Evolutionary conservation across 352 stramenopile species (phyloP).

Genomic region (Globisporangium paroecandrum): DNA sequence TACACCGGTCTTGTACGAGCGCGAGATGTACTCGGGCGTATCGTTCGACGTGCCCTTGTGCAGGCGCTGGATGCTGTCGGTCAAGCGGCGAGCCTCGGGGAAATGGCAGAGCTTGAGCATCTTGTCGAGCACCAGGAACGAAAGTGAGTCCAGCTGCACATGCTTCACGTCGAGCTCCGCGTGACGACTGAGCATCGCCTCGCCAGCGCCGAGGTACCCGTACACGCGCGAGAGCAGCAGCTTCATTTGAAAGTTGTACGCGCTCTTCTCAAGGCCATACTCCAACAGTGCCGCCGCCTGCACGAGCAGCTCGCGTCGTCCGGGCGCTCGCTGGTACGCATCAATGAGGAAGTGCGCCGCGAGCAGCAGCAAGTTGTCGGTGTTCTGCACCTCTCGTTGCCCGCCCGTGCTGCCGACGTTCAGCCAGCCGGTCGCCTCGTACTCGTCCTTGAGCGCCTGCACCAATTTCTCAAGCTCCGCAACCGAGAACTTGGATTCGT

Average conservation of each 20-base stretch:
- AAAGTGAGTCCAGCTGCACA: slow-evolving; percentile 81
- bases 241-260: slow-evolving; percentile 91
- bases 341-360: slow-evolving; percentile 68
- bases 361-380: slow-evolving; percentile 78
- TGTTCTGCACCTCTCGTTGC: slow-evolving; percentile 82
- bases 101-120: slow-evolving; percentile 62
- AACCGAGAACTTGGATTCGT: slow-evolving; percentile 21
- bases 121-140: slow-evolving; percentile 82
- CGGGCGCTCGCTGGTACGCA: slow-evolving; percentile 44
- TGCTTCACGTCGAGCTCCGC: slow-evolving; percentile 84
- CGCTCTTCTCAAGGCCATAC: slow-evolving; percentile 69
- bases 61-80: slow-evolving; percentile 43
- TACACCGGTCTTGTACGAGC: slow-evolving; percentile 76
- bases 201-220: slow-evolving; percentile 58
- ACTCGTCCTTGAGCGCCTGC: slow-evolving; percentile 56
- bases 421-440: slow-evolving; percentile 67
- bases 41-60: slow-evolving; percentile 58
- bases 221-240: slow-evolving; percentile 81
- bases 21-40: slow-evolving; percentile 77
- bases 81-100: slow-evolving; percentile 46
- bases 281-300: slow-evolving; percentile 61
- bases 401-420: slow-evolving; percentile 66
- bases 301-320: slow-evolving; percentile 40
- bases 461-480: slow-evolving; percentile 36
- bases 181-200: slow-evolving; percentile 64